A percentile compares a stretch with the other conserved stretches of the same genome.
Conservation (phyloP, 148 eudicot species). For the Nepenthes mirabilis region DNA sequence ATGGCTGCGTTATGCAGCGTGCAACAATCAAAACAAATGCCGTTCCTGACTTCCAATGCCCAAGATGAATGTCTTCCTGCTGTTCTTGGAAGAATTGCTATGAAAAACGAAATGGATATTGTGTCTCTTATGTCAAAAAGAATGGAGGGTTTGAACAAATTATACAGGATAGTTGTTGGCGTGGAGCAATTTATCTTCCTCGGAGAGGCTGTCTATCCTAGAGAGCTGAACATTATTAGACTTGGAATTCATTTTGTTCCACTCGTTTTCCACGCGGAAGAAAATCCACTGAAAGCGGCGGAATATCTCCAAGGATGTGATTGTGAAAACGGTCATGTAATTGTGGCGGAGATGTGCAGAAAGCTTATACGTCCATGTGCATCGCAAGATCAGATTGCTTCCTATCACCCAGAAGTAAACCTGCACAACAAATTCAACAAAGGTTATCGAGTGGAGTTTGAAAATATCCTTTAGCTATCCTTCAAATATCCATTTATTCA, state of each 20-base stretch:
- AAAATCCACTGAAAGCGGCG: constrained; percentile 94
- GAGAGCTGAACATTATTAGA: constrained; percentile 38
- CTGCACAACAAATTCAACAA: constrained; percentile 17
- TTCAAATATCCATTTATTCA: too few species aligned
- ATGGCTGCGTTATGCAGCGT: too few species aligned
- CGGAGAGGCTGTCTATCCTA: constrained; percentile 28
- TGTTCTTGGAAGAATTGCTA: background rate
- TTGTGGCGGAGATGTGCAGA: constrained; percentile 97
- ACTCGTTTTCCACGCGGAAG: constrained; percentile 92
- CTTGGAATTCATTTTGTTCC: constrained; percentile 72
- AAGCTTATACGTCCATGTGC: constrained; percentile 98
- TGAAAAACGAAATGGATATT: background rate
- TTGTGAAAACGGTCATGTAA: constrained; percentile 67
- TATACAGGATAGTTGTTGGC: constrained; percentile 51
- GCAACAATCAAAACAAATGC: too few species aligned
- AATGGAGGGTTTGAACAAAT: background rate
- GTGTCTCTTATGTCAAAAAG: too few species aligned
- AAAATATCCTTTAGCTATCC: too few species aligned
- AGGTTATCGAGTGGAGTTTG: background rate
- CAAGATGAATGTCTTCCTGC: too few species aligned
- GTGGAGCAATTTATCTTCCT: constrained; percentile 56
- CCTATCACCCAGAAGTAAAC: constrained; percentile 79
- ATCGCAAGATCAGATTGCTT: constrained; percentile 89
- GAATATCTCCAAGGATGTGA: constrained; percentile 74
- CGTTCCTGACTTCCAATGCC: too few species aligned